Evolutionary conservation across 2,329 filamentous ascomycete genomes (phyloP), one percentile per base, ranked within the genome.

Genomic region (Aspergillus caelatus): DNA sequence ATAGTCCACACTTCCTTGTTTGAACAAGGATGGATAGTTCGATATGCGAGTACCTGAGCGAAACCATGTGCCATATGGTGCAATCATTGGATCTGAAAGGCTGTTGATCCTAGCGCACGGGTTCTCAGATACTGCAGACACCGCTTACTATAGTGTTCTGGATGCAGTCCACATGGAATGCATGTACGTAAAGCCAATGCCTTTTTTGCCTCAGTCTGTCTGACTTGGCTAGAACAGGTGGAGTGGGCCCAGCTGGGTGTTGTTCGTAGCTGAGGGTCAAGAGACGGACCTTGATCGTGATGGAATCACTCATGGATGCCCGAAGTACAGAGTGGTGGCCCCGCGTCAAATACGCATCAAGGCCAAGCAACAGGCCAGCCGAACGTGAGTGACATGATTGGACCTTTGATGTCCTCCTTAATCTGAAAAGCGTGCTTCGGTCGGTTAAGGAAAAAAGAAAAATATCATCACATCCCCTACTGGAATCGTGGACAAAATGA

Each of bases 361-460:
- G 57, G 66, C 64, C 66, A 64, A 65, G 61, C 56, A 63, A 60
- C 64, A 65, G 58, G 58, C 62, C 65, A 64, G 61, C 57, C 50
- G 19, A 46, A 19, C 52, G 57, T 41, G 43, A 36, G 46, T 59
- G 41, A 34, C 45, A 55, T 66, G 64, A 64, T 66, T 66, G 65
- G 64, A 52, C 14, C 23, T 52, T 52, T 53, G 58, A 30, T 26
- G 9, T 50, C 23, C 19, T 61, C 57, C 53, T 34, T 50, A 45
- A 46, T 56, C 60, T 56, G 65, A 68, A 67, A 67, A 66, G 65
- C 67, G 65, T 68, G 67, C 63, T 59, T 67, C 63, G 57, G 65
- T 68, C 67, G 67, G 67, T 66, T 67, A 66, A 50, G 39, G 50
- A 16, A 55, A 62, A 67, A 68, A 57, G 19, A 41, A 41, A 19